Percentiles rank a stretch among this genome's conserved stretches.
Evolutionary conservation across 768 basidiomycete genomes (phyloP).

Genomic region (Agrocybe chaxingu): DNA sequence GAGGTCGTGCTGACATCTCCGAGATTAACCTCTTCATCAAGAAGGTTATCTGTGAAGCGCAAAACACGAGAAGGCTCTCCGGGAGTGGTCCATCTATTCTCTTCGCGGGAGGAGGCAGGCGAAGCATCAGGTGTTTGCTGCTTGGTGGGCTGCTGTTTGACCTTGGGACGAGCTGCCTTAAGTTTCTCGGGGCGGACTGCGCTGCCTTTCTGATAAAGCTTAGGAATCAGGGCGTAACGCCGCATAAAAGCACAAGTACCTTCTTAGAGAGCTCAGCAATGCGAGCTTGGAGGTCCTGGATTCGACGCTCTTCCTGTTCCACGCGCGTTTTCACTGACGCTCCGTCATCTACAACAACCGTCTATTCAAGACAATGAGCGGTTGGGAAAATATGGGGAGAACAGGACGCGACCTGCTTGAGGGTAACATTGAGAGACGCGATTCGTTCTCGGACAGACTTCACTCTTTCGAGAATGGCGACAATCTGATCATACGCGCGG

Average conservation of each 20-base stretch:
- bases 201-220: constrained; percentile 22
- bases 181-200: constrained; percentile 5
- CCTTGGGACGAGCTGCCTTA: constrained; percentile 13
- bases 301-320: constrained; percentile 39
- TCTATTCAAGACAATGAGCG: constrained; percentile 3
- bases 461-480: constrained; percentile 37
- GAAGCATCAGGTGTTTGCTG: constrained; percentile 2
- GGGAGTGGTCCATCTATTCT: constrained; percentile 64
- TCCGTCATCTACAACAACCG: constrained; percentile 8
- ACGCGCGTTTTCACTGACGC: constrained; percentile 29
- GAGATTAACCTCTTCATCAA: constrained; percentile 63
- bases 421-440: constrained; percentile 13
- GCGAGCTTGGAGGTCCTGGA: constrained; percentile 34
- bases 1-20: constrained; percentile 50
- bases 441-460: constrained; percentile 36
- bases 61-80: constrained; percentile 51
- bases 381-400: background rate
- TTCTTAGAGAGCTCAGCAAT: constrained; percentile 38
- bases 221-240: constrained; percentile 6
- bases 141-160: constrained; percentile 6
- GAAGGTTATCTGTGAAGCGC: constrained; percentile 58
- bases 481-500: constrained; percentile 43
- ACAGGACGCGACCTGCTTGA: constrained; percentile 12
- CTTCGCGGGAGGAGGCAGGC: constrained; percentile 41
- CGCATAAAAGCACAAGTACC: constrained; percentile 20